Conservation (phyloP, 306 rosid genomes). For the Amphicarpaea edgeworthii region DNA sequence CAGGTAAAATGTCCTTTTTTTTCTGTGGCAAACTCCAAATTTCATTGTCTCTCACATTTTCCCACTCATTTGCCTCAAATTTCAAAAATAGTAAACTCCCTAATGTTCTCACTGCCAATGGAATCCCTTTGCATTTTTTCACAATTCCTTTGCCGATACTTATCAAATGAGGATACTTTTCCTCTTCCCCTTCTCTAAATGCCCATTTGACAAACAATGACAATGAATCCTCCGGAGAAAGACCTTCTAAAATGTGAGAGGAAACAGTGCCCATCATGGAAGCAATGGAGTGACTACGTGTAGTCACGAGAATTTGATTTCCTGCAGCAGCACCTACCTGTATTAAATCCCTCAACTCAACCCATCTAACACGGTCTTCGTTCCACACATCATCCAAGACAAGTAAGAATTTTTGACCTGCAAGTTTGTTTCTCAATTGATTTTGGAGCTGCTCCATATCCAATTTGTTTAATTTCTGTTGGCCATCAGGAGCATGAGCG, state of each 20-base stretch:
- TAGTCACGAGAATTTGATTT: constrained; percentile 32
- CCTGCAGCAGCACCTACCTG: background rate
- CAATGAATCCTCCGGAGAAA: constrained; percentile 11
- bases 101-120: constrained; percentile 50
- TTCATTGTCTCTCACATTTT: constrained; percentile 30
- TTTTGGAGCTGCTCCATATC: constrained; percentile 20
- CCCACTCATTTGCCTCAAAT: background rate
- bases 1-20: too few relatives aligned
- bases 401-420: constrained; percentile 37
- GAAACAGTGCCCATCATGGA: constrained; percentile 23
- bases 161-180: constrained; percentile 17
- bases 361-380: constrained; percentile 24
- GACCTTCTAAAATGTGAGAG: background rate
- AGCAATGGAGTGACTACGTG: background rate
- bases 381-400: constrained; percentile 44
- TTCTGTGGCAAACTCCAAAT: too few relatives aligned
- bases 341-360: constrained; percentile 16
- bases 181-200: constrained; percentile 43
- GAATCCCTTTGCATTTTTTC: constrained; percentile 47
- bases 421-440: constrained; percentile 8
- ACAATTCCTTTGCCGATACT: constrained; percentile 44
- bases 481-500: too few relatives aligned
- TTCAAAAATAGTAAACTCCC: constrained; percentile 34
- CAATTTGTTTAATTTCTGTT: background rate
- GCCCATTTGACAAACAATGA: constrained; percentile 48